phyloP scores from a whole-genome alignment of 345 rosid species.

The Ricinus communis region DNA sequence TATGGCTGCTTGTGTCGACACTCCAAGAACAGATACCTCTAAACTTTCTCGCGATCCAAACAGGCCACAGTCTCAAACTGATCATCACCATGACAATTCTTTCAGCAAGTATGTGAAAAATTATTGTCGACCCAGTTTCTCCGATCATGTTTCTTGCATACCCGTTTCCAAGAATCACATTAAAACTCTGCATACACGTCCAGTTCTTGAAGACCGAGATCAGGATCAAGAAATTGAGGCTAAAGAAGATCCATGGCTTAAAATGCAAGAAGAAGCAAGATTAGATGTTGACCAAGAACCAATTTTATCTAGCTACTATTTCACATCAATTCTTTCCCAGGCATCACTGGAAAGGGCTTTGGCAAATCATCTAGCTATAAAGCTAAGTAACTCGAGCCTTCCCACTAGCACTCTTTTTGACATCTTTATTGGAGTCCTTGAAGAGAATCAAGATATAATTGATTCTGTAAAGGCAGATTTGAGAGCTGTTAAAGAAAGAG shows the following conservation, averaged over 20 bases:
- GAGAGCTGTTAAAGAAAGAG: constrained; percentile 68
- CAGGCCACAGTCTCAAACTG: constrained; percentile 40
- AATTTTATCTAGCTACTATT: constrained; percentile 62
- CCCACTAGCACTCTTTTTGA: constrained; percentile 57
- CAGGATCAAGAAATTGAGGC: constrained; percentile 27
- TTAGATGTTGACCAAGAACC: constrained; percentile 66
- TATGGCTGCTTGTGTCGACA: constrained; percentile 79
- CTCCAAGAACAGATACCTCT: constrained; percentile 40
- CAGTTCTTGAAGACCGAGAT: constrained; percentile 21
- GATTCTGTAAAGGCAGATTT: constrained; percentile 58
- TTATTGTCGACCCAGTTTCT: constrained; percentile 39
- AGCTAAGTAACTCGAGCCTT: constrained; percentile 61
- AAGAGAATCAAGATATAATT: constrained; percentile 46
- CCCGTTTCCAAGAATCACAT: constrained; percentile 34
- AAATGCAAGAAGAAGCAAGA: constrained; percentile 64
- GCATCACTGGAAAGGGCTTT: constrained; percentile 62
- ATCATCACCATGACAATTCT: constrained; percentile 23
- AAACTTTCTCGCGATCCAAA: constrained; percentile 47
- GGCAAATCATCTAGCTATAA: constrained; percentile 67
- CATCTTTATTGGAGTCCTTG: constrained; percentile 56
- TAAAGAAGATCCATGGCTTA: constrained; percentile 51
- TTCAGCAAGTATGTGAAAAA: constrained; percentile 29
- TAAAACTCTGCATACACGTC: constrained; percentile 33
- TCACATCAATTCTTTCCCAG: constrained; percentile 60
- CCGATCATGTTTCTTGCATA: constrained; percentile 30